A percentile compares a stretch with the other conserved stretches of the same genome.
Conservation (phyloP, 768 basidiomycete genomes). For the Exidia glandulosa region DNA sequence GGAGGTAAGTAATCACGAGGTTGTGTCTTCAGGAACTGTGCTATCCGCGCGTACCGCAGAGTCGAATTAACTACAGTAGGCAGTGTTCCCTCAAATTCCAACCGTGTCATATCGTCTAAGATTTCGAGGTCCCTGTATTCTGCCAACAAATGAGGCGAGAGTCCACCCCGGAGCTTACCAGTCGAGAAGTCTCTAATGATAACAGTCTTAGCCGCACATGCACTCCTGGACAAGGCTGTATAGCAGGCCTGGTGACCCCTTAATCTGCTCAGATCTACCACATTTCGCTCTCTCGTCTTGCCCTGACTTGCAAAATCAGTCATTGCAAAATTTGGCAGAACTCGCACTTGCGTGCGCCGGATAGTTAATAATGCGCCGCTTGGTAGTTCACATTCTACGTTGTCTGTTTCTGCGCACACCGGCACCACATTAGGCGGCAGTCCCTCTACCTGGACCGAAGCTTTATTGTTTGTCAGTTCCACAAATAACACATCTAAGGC, state of each 20-base stretch:
- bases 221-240: conserved; percentile 6
- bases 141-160: not conserved
- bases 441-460: not conserved
- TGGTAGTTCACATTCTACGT: not conserved
- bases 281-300: not conserved
- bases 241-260: conserved; percentile 4
- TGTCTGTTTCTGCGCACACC: not conserved
- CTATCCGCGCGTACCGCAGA: not conserved
- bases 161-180: not conserved
- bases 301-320: conserved; percentile 1
- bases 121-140: not conserved
- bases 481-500: not conserved
- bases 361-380: not conserved
- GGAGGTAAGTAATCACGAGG: not conserved
- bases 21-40: not conserved
- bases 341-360: not conserved
- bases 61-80: not conserved
- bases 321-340: conserved; percentile 1
- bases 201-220: not conserved
- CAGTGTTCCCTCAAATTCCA: not conserved
- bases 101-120: not conserved
- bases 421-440: not conserved
- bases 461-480: not conserved
- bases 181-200: conserved; percentile 4
- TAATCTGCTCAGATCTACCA: not conserved